Evolutionary conservation across 2,329 filamentous ascomycete species (phyloP), one percentile per base, ranked within the genome.

Genomic region (Stagonosporopsis chrysanthemi): DNA sequence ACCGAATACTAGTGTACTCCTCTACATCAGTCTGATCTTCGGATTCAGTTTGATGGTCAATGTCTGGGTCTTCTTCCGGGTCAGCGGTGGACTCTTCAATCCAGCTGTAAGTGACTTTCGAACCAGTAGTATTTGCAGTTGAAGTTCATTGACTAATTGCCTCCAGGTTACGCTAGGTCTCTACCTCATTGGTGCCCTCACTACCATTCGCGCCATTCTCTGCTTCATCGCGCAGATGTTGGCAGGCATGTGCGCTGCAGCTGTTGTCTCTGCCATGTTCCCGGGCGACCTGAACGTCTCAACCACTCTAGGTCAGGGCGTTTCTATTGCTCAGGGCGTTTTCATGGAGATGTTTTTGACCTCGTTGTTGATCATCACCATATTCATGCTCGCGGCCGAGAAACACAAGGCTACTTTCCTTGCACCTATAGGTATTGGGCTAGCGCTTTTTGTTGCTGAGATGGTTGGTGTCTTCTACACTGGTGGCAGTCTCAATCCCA

Each of bases 361-460:
- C 2, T 70, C 74, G 0, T 64, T 76, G 19, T 73, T 78, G 40
- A 71, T 78, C 52, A 77, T 78, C 49, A 77, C 75, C 2, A 77
- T 78, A 45, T 76, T 78, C 65, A 88, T 91, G 84, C 80, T 91
- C 41, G 88, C 88, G 0, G 85, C 86, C 4, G 88, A 91, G 71
- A 91, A 92, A 77, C 88, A 91, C 73, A 86, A 87, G 41, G 85
- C 86, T 2, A 92, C 89, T 0, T 90, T 83, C 69, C 77, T 91
- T 1, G 89, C 89, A 0, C 89, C 90, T 0, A 77, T 92, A 3
- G 88, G 87, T 12, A 90, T 92, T 64, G 90, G 90, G 1, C 75
- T 91, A 2, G 81, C 88, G 0, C 81, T 92, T 50, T 91, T 92
- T 72, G 82, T 91, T 40, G 78, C 79, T 0, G 81, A 86, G 55